A percentile compares a stretch with the other conserved stretches of the same genome.
These are phyloP conservation scores for Neurospora intermedia DNA, from an alignment of 495 filamentous ascomycete genomes.

Conservation along the genomic window DNA sequence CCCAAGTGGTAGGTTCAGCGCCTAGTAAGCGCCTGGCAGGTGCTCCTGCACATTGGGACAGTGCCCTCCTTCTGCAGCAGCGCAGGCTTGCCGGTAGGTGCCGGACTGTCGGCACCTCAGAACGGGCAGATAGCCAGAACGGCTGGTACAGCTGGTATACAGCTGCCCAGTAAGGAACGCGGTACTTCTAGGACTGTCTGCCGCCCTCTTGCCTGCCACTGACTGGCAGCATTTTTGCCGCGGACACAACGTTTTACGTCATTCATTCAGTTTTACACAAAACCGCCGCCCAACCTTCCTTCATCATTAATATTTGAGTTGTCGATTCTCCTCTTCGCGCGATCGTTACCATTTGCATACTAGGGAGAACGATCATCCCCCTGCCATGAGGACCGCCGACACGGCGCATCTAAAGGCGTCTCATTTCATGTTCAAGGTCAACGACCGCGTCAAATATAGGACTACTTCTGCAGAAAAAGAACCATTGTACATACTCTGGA, in stretches of 20 bases:
- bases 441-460: not conserved
- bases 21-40: not conserved
- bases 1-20: not conserved
- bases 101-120: not conserved
- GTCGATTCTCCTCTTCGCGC: not conserved
- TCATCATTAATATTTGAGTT: not conserved
- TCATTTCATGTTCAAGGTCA: not conserved
- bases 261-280: not conserved
- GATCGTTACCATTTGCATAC: not conserved
- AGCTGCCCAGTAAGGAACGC: not conserved
- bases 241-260: not conserved
- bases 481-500: not conserved
- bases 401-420: not conserved
- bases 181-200: not conserved
- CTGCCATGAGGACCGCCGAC: not conserved
- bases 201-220: not conserved
- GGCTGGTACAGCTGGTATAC: not conserved
- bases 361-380: not conserved
- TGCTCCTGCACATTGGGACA: not conserved
- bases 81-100: not conserved
- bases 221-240: not conserved
- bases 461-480: not conserved
- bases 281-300: not conserved
- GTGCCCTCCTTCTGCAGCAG: not conserved
- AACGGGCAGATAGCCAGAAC: too few relatives aligned